These are phyloP conservation scores for Auriculariales sp. DNA, from an alignment of 768 basidiomycete genomes.

Conservation along the genomic window DNA sequence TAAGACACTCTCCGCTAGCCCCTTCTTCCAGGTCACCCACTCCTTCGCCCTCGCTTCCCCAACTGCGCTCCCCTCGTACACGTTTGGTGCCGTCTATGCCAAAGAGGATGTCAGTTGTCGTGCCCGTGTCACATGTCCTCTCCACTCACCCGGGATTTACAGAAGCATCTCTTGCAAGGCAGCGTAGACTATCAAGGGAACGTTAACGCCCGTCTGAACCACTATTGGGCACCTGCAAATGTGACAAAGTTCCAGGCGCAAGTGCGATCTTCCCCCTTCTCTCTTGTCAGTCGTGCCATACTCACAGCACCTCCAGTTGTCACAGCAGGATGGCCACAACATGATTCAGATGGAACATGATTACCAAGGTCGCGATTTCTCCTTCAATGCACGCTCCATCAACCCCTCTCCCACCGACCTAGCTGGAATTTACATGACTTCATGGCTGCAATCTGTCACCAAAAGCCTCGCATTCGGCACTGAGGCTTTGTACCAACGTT, in stretches of 20 bases:
- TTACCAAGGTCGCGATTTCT: constrained; percentile 77
- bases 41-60: constrained; percentile 86
- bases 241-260: constrained; percentile 81
- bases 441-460: constrained; percentile 84
- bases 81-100: constrained; percentile 87
- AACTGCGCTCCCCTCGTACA: constrained; percentile 74
- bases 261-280: constrained; percentile 28
- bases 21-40: constrained; percentile 97
- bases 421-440: constrained; percentile 85
- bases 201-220: constrained; percentile 76
- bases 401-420: constrained; percentile 82
- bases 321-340: constrained; percentile 62
- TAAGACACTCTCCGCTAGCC: constrained; percentile 82
- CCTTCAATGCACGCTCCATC: constrained; percentile 70
- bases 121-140: constrained; percentile 16
- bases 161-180: constrained; percentile 88
- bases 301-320: constrained; percentile 38
- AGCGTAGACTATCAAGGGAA: constrained; percentile 88
- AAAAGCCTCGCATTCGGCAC: constrained; percentile 80
- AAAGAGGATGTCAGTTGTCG: constrained; percentile 50
- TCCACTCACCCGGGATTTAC: constrained; percentile 3
- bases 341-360: constrained; percentile 95
- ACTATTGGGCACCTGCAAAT: constrained; percentile 66
- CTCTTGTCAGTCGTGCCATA: neutral
- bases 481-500: constrained; percentile 72